Evolutionary conservation across 176 grass and related monocot species (phyloP), one percentile per base, ranked within the genome.

Genomic region (Oryza coarctata): DNA sequence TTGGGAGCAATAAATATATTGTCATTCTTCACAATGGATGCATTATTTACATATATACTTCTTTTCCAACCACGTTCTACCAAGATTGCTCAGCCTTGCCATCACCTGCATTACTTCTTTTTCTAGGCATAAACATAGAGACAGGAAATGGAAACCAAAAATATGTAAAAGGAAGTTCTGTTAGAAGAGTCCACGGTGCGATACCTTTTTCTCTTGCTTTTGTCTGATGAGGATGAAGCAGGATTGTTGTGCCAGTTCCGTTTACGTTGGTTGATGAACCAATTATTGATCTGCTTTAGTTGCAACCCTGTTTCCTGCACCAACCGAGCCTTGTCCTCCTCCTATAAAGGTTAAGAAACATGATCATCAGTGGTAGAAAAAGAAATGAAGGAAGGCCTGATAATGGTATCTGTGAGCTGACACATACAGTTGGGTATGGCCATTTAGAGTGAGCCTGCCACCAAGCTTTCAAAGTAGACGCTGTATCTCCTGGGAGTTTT

Each of bases 231-330:
- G 14, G 90, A 93, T 33, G 95, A 87, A 9, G 89, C 76, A 0
- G 86, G 84, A 75, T 98, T 98, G 80, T 76, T 98, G 86, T 98
- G 90, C 95, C 95, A 98, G 63, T 98, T 98, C 69, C 95, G 86
- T 79, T 98, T 98, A 66, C 95, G 94, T 67, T 98, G 95, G 77
- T 98, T 98, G 80, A 98, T 98, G 60, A 98, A 98, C 95, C 95
- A 98, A 52, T 98, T 98, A 83, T 98, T 98, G 35, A 98, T 98
- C 75, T 98, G 95, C 87, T 98, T 98, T 25, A 98, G 88, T 72
- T 98, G 95, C 47, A 98, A 39, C 33, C 95, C 95, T 74, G 95
- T 95, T 84, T 98, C 95, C 73, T 98, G 92, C 33, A 98, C 95
- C 73, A 98, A 83, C 17, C 84, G 77, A 34, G 92, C 92, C 57